Evolutionary conservation across 495 filamentous ascomycete genomes (phyloP).

Genomic region (Xylaria intraflava): DNA sequence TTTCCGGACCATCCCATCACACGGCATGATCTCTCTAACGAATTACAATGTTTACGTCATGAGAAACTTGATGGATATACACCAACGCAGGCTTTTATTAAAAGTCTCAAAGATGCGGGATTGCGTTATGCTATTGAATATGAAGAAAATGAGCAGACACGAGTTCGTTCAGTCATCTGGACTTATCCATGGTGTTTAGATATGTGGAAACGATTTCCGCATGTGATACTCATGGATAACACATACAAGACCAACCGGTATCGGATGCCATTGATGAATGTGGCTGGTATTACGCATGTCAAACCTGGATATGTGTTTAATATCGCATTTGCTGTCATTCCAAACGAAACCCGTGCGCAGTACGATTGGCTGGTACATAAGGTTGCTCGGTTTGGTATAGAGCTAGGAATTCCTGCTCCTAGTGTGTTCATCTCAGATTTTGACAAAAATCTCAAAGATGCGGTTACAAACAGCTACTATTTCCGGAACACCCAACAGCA

Average conservation of each 20-base stretch:
- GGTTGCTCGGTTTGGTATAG: too few relatives aligned
- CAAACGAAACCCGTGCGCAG: not conserved
- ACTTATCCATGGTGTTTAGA: not conserved
- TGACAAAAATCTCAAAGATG: not conserved
- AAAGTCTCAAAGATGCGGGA: not conserved
- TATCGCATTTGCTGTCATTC: not conserved
- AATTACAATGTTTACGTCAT: not conserved
- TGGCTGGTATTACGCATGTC: not conserved
- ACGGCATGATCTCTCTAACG: not conserved
- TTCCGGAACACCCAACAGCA: not conserved
- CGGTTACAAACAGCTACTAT: not conserved
- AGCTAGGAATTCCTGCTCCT: not conserved
- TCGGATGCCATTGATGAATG: not conserved
- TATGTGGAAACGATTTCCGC: not conserved
- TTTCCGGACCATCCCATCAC: not conserved
- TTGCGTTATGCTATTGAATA: not conserved
- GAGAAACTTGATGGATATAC: not conserved
- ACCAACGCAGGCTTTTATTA: not conserved
- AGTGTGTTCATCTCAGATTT: not conserved
- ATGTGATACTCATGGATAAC: not conserved
- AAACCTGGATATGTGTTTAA: not conserved
- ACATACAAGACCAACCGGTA: not conserved
- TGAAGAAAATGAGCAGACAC: not conserved
- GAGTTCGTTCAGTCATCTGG: not conserved
- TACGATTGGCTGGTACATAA: not conserved